Percentiles rank a stretch among this genome's conserved stretches.
phyloP scores from a whole-genome alignment of 1,284 basidiomycete genomes.

The Malassezia japonica region DNA sequence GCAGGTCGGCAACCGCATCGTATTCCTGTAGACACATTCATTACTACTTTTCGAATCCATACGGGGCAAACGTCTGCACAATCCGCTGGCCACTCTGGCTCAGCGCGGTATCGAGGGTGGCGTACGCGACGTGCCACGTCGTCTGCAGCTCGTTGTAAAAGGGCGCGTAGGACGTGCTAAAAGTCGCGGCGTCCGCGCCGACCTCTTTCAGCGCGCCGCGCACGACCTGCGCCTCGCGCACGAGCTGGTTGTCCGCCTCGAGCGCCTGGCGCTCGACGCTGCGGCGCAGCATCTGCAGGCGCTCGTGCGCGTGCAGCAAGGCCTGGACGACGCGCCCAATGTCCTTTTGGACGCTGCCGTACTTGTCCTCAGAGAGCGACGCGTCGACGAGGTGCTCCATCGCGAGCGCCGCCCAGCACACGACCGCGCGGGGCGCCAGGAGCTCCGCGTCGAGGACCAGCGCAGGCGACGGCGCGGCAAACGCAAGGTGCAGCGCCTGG shows the following conservation, averaged over 20 bases:
- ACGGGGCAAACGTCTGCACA: slow-evolving; percentile 9
- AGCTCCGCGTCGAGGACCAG: slow-evolving; percentile 11
- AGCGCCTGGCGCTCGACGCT: slow-evolving; percentile 4
- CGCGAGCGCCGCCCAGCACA: slow-evolving; percentile 14
- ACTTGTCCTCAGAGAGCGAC: slow-evolving; percentile 28
- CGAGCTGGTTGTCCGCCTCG: slow-evolving; percentile 10
- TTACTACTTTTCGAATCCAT: not conserved
- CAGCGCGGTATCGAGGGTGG: not conserved
- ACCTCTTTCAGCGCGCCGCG: slow-evolving; percentile 10
- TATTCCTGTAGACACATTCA: slow-evolving; percentile 24
- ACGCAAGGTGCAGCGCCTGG: slow-evolving; percentile 11
- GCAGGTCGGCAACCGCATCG: slow-evolving; percentile 21
- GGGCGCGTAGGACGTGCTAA: slow-evolving; percentile 13
- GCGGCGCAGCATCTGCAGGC: slow-evolving; percentile 3
- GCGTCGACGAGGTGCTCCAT: slow-evolving; percentile 23
- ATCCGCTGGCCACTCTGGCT: slow-evolving; percentile 1
- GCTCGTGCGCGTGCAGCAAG: slow-evolving; percentile 8
- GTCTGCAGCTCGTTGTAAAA: slow-evolving; percentile 13
- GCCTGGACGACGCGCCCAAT: slow-evolving; percentile 15
- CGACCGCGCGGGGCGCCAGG: slow-evolving; percentile 12
- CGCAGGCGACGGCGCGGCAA: slow-evolving; percentile 16
- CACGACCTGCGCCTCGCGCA: slow-evolving; percentile 11
- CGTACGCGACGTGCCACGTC: slow-evolving; percentile 9
- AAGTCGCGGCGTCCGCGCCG: slow-evolving; percentile 6
- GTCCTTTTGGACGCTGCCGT: slow-evolving; percentile 30